Base-by-base conservation (phyloP, 164 flowering plant species). In the Brasenia schreberi region DNA sequence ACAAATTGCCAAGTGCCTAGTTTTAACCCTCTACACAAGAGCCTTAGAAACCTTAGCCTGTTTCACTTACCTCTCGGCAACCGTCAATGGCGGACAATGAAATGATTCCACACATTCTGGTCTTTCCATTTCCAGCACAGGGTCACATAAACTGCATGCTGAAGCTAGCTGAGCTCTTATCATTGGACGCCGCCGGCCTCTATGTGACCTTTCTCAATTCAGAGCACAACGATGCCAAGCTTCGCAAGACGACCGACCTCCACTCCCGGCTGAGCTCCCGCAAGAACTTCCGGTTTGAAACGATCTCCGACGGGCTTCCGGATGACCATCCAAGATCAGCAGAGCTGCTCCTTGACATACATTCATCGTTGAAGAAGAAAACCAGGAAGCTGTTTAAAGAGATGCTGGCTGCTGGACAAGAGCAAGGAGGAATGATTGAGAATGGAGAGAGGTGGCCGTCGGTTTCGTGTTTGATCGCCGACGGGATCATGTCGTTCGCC, bases 101-200 rank as follows among this genome's bases (percentile, higher is more conserved):
- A 1, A 9, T 42, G n/a, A 17, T 27, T 14, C 79, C 84, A 2
- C 83, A 78, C 33, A 78, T 80, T 0, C 69, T 82, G 4, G 49
- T 80, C 52, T 72, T 80, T 4, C 83, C 81, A 6, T 72, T 75
- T 53, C 81, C 81, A 0, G 76, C 75, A 7, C 82, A 79, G 52
- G 82, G 84, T 61, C 79, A 81, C 73, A 64, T 79, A 67, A 82
- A 78, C 66, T 72, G 75, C 69, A 82, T 82, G 85, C 74, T 82
- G 62, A 75, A 72, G 19, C 61, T 82, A 43, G 81, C 82, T 10
- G 71, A 76, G 74, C 81, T 79, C 43, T 75, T 82, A 27, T 67
- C 67, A 68, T 42, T 52, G 9, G 19, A n/a, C 62, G 62, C 78
- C 27, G 73, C 78, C 42, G 73, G 73, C 58, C 56, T 79, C 66